These are phyloP conservation scores for Quercus wislizeni DNA, from an alignment of 306 rosid species.

Conservation along the genomic window DNA sequence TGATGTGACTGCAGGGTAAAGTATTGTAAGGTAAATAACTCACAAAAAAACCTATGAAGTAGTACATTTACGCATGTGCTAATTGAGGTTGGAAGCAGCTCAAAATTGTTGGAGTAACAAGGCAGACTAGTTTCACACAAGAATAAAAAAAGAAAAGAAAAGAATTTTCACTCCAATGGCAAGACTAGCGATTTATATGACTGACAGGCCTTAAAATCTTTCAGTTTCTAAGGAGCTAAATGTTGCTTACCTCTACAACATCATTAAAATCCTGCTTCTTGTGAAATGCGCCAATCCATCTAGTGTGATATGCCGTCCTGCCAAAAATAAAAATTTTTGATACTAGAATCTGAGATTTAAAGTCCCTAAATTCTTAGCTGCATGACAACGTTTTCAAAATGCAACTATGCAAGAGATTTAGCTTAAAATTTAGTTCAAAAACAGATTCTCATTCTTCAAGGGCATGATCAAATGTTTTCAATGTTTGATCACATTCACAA, in stretches of 20 bases:
- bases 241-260: slow-evolving; percentile 42
- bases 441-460: not conserved
- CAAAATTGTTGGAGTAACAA: not conserved
- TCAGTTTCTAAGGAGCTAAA: slow-evolving; percentile 12
- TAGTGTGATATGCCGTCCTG: slow-evolving; percentile 55
- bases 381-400: not conserved
- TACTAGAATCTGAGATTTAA: not conserved
- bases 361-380: not conserved
- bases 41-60: too few species aligned
- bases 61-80: not conserved
- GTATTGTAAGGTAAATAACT: too few species aligned
- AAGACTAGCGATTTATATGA: not conserved
- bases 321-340: not conserved
- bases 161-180: not conserved
- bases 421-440: not conserved
- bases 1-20: not conserved
- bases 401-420: not conserved
- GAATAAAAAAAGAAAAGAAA: not conserved
- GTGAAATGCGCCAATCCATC: slow-evolving; percentile 56
- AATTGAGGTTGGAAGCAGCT: not conserved
- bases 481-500: not conserved
- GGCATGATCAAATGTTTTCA: not conserved
- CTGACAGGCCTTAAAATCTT: not conserved
- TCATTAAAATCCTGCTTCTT: slow-evolving; percentile 51
- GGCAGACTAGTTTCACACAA: not conserved